A percentile compares a stretch with the other conserved stretches of the same genome.
Evolutionary conservation across 768 basidiomycete species (phyloP).

Genomic region (Peribolospora kevripleyi): DNA sequence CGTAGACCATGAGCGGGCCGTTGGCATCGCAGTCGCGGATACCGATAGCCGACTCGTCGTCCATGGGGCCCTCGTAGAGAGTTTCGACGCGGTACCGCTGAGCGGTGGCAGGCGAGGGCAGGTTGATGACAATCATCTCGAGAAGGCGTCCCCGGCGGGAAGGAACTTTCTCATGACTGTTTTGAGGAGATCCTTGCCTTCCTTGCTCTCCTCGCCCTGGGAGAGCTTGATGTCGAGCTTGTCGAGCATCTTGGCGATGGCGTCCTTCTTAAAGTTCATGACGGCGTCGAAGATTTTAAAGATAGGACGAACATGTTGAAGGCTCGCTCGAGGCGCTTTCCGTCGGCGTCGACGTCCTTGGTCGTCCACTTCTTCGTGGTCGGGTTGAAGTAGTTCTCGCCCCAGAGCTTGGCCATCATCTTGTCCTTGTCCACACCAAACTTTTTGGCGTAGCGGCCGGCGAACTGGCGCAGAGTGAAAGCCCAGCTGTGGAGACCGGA

Average conservation of each 20-base stretch:
- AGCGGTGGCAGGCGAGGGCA: constrained; percentile 88
- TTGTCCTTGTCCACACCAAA: constrained; percentile 98
- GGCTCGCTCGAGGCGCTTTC: constrained; percentile 79
- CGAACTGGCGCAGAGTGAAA: constrained; percentile 96
- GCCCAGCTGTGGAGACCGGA: constrained; percentile 99
- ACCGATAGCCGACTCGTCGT: constrained; percentile 95
- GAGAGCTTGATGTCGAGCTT: constrained; percentile 86
- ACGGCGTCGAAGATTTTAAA: constrained; percentile 94
- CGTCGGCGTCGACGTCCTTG: constrained; percentile 44
- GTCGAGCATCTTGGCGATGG: constrained; percentile 56
- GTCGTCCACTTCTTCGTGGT: constrained; percentile 89
- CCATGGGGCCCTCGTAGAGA: constrained; percentile 98
- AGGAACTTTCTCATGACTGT: constrained; percentile 98
- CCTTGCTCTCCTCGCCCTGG: constrained; percentile 68
- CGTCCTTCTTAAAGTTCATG: constrained; percentile 98
- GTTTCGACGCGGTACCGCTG: constrained; percentile 98
- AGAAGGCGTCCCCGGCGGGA: constrained; percentile 94
- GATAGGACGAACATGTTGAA: constrained; percentile 93
- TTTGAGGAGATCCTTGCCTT: constrained; percentile 90
- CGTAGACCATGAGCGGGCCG: constrained; percentile 85
- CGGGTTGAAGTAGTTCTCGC: constrained; percentile 98
- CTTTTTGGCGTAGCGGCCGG: constrained; percentile 79
- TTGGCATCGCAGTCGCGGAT: constrained; percentile 95
- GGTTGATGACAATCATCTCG: constrained; percentile 99
- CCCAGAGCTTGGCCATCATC: constrained; percentile 95